These are phyloP conservation scores for Colletotrichum sp. DNA, from an alignment of 2,329 filamentous ascomycete species.

Conservation along the genomic window DNA sequence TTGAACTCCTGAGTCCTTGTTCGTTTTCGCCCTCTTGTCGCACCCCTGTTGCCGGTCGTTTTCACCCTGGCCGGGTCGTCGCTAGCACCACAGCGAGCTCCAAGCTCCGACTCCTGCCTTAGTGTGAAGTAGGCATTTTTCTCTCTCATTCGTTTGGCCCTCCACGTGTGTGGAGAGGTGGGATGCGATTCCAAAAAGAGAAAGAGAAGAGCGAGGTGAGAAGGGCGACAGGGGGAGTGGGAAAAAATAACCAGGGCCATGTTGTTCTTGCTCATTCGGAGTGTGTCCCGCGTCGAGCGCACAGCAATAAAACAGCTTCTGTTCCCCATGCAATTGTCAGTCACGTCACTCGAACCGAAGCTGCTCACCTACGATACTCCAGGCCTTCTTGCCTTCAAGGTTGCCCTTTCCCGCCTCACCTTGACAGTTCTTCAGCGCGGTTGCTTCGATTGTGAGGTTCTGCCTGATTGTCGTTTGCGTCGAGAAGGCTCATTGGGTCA, in stretches of 20 bases:
- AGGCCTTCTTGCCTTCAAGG: neutral
- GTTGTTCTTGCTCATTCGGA: slow-evolving; percentile 4
- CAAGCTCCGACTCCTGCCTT: slow-evolving; percentile 8
- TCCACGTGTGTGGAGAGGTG: slow-evolving; percentile 19
- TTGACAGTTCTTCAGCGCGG: neutral
- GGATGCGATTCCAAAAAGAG: slow-evolving; percentile 17
- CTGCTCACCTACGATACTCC: slow-evolving; percentile 12
- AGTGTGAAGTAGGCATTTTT: neutral
- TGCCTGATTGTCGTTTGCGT: neutral
- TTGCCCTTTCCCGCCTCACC: neutral
- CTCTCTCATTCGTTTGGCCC: slow-evolving; percentile 7
- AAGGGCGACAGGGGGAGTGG: slow-evolving; percentile 4
- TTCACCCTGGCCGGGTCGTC: slow-evolving; percentile 6
- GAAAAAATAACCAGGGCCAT: neutral
- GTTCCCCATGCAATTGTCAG: neutral
- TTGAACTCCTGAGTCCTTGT: slow-evolving; percentile 4
- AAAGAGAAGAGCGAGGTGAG: slow-evolving; percentile 3
- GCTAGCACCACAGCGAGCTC: slow-evolving; percentile 17
- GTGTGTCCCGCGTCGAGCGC: slow-evolving; percentile 7
- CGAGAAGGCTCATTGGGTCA: neutral
- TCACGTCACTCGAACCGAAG: neutral
- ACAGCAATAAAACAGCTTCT: slow-evolving; percentile 10
- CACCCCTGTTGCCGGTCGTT: slow-evolving; percentile 13
- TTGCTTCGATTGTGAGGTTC: neutral
- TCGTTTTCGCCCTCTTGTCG: slow-evolving; percentile 1